Conservation (phyloP, 1,139 yeast genomes). For the Spencermartinsiella ligniputridi region DNA sequence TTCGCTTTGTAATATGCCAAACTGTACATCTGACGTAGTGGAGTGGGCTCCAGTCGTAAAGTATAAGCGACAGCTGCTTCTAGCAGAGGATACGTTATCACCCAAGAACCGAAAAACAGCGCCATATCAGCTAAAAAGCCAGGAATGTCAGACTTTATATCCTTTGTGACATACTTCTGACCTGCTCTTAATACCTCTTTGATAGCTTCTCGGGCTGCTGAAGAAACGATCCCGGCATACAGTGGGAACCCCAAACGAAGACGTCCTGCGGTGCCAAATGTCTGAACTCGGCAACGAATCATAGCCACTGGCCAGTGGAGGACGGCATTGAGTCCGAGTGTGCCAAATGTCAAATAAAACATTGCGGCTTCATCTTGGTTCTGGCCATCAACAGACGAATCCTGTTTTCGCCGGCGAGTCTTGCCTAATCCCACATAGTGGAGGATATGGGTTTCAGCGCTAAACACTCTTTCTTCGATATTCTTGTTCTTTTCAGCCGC, state of each 20-base stretch:
- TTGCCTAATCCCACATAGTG: conserved; percentile 11
- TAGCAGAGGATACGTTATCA: conserved; percentile 5
- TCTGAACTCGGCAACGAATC: conserved; percentile 6
- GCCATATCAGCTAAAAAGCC: neutral
- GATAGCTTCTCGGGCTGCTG: neutral
- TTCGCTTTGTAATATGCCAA: neutral
- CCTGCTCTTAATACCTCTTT: neutral
- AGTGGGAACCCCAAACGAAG: neutral
- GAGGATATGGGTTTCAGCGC: conserved; percentile 16
- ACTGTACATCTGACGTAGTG: conserved; percentile 5
- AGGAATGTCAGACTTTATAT: neutral
- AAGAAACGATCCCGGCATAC: conserved; percentile 4
- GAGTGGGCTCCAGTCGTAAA: neutral
- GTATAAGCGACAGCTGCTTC: conserved; percentile 1
- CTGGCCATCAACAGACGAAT: neutral
- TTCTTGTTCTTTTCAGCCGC: conserved; percentile 13
- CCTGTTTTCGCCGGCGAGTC: conserved; percentile 2
- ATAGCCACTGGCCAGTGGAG: conserved; percentile 9
- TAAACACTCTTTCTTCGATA: conserved; percentile 9
- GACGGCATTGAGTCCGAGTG: conserved; percentile 1
- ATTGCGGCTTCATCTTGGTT: neutral
- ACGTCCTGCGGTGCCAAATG: conserved; percentile 1
- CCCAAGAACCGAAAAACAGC: neutral
- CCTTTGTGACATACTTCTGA: neutral
- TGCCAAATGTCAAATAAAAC: neutral